Evolutionary conservation across 2,329 filamentous ascomycete species (phyloP), one percentile per base, ranked within the genome.

Genomic region (Myriosclerotinia duriaeana): DNA sequence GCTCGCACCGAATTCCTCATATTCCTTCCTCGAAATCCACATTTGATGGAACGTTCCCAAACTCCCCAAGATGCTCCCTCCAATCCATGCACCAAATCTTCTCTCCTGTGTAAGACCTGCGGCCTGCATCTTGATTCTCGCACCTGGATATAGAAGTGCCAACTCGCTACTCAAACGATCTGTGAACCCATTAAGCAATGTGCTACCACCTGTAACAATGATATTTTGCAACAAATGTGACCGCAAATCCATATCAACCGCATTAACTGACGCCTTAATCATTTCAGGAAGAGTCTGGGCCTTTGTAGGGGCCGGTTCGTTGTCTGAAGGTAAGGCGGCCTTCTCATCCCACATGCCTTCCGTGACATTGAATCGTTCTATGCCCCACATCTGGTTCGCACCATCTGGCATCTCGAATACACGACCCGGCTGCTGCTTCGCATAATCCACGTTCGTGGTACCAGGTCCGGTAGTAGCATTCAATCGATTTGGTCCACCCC

Each of bases 1-100:
- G 70, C 87, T 87, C 7, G 88, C 82, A 1, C 95, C 95, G 78
- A 97, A 93, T 82, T 99, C 96, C 71, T 97, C 93, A 74, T 97
- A 98, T 81, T 99, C 95, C 83, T 97, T 96, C 79, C 88, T 92
- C 34, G 90, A 94, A 73, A 99, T 96, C 95, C 95, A 99, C 90
- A 99, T 94, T 82, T 99, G 95, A 81, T 99, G 95, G 80, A 99
- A 99, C 17, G 93, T 97, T 12, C 96, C 96, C 80, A 99, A 79
- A 78, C 93, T 97, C 8, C 92, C 93, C 72, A 99, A 82, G 73
- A 99, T 97, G 79, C 93, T 97, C 55, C 95, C 95, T 56, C 96
- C 95, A 72, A 99, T 93, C 94, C 95, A 99, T 60, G 91, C 89
- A 30, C 92, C 93, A 78, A 96, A 98, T 71, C 93, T 90, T 64